phyloP scores from a whole-genome alignment of 2,329 filamentous ascomycete genomes.

The Bertia moriformis region DNA sequence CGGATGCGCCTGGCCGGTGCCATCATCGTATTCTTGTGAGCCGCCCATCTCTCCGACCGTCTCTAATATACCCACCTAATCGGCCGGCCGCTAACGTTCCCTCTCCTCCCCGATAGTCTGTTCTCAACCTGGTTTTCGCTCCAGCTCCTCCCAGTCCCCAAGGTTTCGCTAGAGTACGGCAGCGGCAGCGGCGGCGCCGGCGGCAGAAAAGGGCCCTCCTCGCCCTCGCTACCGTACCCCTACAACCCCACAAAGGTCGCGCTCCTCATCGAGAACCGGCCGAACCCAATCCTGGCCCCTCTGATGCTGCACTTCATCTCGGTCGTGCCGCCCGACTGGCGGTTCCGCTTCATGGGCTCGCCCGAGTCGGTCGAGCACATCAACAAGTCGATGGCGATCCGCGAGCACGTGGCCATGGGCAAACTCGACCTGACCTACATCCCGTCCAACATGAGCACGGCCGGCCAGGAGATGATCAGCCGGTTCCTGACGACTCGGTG shows the following conservation, averaged over 20 bases:
- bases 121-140: conserved; percentile 8
- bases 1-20: conserved; percentile 15
- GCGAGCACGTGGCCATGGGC: conserved; percentile 21
- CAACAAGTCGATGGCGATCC: conserved; percentile 29
- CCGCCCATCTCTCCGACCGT: too few relatives aligned
- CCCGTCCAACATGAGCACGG: conserved; percentile 33
- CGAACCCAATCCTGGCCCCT: conserved; percentile 31
- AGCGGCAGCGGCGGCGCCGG: conserved; percentile 3
- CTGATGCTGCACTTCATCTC: conserved; percentile 39
- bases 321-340: conserved; percentile 40
- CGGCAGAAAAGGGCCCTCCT: conserved; percentile 10
- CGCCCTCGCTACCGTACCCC: too few relatives aligned
- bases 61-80: not conserved
- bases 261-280: conserved; percentile 36
- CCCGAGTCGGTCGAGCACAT: conserved; percentile 25
- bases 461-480: conserved; percentile 33
- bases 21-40: conserved; percentile 17
- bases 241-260: conserved; percentile 37
- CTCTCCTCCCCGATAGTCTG: conserved; percentile 3
- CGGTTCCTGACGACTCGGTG: conserved; percentile 34
- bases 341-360: conserved; percentile 39
- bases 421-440: conserved; percentile 36
- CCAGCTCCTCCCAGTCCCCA: conserved; percentile 6
- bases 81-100: not conserved
- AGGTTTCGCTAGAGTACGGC: conserved; percentile 4